Conservation (phyloP, 2,329 filamentous ascomycete genomes). For the Fusarium virguliforme region DNA sequence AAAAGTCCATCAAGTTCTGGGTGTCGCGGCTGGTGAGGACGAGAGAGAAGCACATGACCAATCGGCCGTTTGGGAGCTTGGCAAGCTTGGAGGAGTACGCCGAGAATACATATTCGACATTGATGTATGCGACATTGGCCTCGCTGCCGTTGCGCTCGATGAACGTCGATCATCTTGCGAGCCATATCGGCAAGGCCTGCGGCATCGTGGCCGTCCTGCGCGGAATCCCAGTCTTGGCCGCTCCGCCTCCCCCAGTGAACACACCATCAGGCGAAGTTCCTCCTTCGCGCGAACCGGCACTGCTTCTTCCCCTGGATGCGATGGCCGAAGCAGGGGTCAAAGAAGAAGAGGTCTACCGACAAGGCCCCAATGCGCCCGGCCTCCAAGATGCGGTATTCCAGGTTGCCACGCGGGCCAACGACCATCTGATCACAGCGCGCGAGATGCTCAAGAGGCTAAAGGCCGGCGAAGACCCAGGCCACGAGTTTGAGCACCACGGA, state of each 20-base stretch:
- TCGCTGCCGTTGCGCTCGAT: slow-evolving; percentile 85
- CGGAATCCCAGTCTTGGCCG: slow-evolving; percentile 89
- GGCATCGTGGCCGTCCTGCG: slow-evolving; percentile 91
- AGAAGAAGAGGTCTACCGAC: slow-evolving; percentile 91
- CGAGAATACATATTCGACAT: slow-evolving; percentile 93
- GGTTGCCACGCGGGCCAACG: slow-evolving; percentile 93
- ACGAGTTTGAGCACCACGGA: slow-evolving; percentile 89
- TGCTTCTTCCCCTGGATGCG: slow-evolving; percentile 89
- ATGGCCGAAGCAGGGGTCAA: slow-evolving; percentile 87
- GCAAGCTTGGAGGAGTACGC: slow-evolving; percentile 87
- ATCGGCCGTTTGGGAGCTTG: slow-evolving; percentile 84
- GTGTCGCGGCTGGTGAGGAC: slow-evolving; percentile 83
- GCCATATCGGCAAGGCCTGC: slow-evolving; percentile 93
- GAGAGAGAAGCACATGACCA: slow-evolving; percentile 86
- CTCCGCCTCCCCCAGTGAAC: slow-evolving; percentile 70
- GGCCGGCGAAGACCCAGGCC: slow-evolving; percentile 81
- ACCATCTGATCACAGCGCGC: slow-evolving; percentile 93
- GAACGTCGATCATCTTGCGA: slow-evolving; percentile 92
- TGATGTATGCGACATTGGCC: slow-evolving; percentile 90
- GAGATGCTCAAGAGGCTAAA: slow-evolving; percentile 90
- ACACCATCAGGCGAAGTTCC: slow-evolving; percentile 60
- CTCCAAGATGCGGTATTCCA: slow-evolving; percentile 91
- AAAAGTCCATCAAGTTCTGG: slow-evolving; percentile 78
- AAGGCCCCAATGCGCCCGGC: slow-evolving; percentile 83
- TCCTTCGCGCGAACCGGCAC: slow-evolving; percentile 63